These are phyloP conservation scores for Anisogramma anomala DNA, from an alignment of 2,329 filamentous ascomycete species.

Conservation along the genomic window DNA sequence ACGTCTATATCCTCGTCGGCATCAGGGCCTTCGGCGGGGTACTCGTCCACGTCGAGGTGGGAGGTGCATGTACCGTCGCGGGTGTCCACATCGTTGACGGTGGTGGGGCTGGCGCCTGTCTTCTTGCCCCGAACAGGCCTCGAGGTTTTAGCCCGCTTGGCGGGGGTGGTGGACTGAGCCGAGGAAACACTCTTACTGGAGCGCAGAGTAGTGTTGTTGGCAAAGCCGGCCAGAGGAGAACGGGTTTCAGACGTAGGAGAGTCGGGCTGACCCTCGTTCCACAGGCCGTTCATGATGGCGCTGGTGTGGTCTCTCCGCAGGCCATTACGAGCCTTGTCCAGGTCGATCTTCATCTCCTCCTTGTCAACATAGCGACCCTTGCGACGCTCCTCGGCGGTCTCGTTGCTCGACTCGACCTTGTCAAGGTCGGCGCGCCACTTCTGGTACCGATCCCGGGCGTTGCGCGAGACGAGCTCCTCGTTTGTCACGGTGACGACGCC, in stretches of 20 bases:
- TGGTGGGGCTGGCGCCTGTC: background rate
- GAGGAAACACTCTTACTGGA: background rate
- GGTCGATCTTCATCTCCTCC: background rate
- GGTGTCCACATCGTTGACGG: background rate
- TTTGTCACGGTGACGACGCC: conserved; percentile 63
- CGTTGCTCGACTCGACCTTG: conserved; percentile 25
- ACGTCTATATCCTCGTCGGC: background rate
- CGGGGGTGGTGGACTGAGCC: background rate
- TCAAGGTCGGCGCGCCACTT: conserved; percentile 66
- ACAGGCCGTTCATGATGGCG: conserved; percentile 44
- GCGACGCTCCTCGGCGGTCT: conserved; percentile 9
- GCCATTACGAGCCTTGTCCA: background rate
- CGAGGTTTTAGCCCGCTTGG: conserved; percentile 12
- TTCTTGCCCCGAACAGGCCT: background rate
- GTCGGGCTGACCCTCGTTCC: conserved; percentile 52
- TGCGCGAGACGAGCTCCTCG: conserved; percentile 67
- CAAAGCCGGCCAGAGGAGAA: background rate
- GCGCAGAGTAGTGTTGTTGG: conserved; percentile 2
- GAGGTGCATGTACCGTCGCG: background rate
- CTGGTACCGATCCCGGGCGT: conserved; percentile 64
- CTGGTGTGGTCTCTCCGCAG: conserved; percentile 37
- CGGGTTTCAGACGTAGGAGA: conserved; percentile 31
- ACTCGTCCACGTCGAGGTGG: no score
- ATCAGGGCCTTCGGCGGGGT: no score
- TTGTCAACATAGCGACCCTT: background rate